Evolutionary conservation across 2,329 filamentous ascomycete species (phyloP).

Genomic region (Purpureocillium takamizusanense): DNA sequence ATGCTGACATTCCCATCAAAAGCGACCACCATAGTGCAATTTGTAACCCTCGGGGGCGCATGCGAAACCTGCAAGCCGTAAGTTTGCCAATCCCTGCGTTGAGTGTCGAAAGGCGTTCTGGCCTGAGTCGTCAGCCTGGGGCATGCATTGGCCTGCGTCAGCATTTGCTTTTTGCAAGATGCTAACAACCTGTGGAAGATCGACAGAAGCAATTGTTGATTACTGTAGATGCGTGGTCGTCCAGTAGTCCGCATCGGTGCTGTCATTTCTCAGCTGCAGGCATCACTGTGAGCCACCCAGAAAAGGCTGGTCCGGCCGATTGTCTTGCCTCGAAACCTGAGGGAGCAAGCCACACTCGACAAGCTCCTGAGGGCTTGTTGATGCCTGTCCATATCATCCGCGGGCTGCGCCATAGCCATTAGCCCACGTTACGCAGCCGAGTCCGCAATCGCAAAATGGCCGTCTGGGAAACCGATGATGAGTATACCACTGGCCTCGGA

Average conservation of each 20-base stretch:
- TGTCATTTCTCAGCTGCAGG: conserved; percentile 10
- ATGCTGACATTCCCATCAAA: too few relatives aligned
- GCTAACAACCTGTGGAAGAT: not conserved
- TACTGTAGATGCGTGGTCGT: conserved; percentile 1
- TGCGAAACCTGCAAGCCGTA: too few relatives aligned
- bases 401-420: not conserved
- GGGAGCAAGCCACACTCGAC: not conserved
- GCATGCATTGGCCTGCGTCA: not conserved
- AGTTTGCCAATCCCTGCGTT: too few relatives aligned
- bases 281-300: conserved; percentile 6
- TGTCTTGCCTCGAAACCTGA: conserved; percentile 6
- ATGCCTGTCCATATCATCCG: not conserved
- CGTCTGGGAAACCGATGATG: conserved; percentile 55
- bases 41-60: too few relatives aligned
- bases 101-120: too few relatives aligned
- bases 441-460: conserved; percentile 31
- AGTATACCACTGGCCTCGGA: conserved; percentile 43
- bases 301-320: conserved; percentile 1
- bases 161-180: conserved; percentile 3
- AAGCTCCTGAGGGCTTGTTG: conserved; percentile 1
- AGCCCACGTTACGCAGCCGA: not conserved
- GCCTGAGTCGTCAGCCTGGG: too few relatives aligned
- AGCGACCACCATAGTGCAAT: too few relatives aligned
- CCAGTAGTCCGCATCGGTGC: conserved; percentile 3
- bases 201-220: not conserved